A percentile compares a stretch with the other conserved stretches of the same genome.
phyloP scores from a whole-genome alignment of 768 basidiomycete species.

The Amanita jacksonii region DNA sequence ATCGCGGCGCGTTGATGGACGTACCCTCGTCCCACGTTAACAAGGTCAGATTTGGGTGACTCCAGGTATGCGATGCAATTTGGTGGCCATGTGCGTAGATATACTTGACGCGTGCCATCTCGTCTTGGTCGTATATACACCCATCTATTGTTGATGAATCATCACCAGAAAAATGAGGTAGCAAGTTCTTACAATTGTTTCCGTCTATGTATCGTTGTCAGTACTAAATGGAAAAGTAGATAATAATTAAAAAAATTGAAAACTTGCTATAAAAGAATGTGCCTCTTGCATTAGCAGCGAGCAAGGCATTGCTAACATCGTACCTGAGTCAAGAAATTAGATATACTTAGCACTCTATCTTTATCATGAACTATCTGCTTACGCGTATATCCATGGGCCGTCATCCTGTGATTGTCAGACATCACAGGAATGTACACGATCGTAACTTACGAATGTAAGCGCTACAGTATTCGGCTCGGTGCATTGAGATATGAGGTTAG shows the following conservation, averaged over 20 bases:
- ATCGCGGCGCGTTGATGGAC: too few relatives aligned
- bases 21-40: conserved; percentile 17
- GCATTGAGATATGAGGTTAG: conserved; percentile 17
- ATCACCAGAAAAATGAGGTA: not conserved
- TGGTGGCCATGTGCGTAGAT: conserved; percentile 21
- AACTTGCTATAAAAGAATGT: conserved; percentile 27
- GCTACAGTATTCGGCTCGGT: conserved; percentile 15
- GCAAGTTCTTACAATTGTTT: conserved; percentile 12
- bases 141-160: conserved; percentile 12
- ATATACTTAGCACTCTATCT: not conserved
- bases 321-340: conserved; percentile 3
- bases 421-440: not conserved
- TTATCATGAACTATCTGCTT: too few relatives aligned
- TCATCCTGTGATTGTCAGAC: conserved; percentile 14
- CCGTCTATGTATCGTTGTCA: too few relatives aligned
- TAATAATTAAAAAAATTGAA: too few relatives aligned
- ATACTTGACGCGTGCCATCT: conserved; percentile 15
- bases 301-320: conserved; percentile 14
- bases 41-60: conserved; percentile 17
- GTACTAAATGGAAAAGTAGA: too few relatives aligned
- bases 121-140: conserved; percentile 19
- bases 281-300: conserved; percentile 17
- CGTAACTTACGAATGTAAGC: not conserved
- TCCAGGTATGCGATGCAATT: conserved; percentile 25
- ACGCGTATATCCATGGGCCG: conserved; percentile 15